Base-by-base conservation (phyloP, 2,329 filamentous ascomycete genomes). In the Cladobotryum mycophilum region DNA sequence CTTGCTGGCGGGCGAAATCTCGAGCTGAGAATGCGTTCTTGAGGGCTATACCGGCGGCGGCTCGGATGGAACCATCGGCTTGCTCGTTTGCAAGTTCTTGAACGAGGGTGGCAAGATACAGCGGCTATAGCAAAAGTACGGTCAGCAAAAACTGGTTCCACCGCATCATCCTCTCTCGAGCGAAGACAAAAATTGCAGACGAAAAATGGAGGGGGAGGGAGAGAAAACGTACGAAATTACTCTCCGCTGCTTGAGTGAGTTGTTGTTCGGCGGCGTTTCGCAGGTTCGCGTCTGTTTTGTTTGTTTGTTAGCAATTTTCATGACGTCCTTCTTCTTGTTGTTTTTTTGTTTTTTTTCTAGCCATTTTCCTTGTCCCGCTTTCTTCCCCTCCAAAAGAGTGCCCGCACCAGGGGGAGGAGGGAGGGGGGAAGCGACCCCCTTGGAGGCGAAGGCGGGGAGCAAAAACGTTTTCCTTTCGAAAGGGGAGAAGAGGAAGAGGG, bases 1-100 rank as follows among this genome's bases (percentile, higher is more conserved):
- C 88, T 66, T 88, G 86, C 73, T 96, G 84, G 66, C 90, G 86
- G 64, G 83, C 76, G 65, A 85, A 85, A 72, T 99, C 93, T 78
- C 93, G 87, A 65, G 91, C 88, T 66, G 89, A 89, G 76, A 99
- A 97, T 64, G 93, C 88, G 79, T 99, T 99, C 76, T 99, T 99
- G 66, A 99, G 79, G 61, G 93, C 92, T 62, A 99, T 82, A 82
- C 91, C 93, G 63, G 93, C 93, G 61, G 93, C 92, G 61, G 89
- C 87, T 79, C 93, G 87, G 67, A 96, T 93, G 67, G 89, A 82
- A 58, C 87, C 81, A 66, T 88, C 79, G 59, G 87, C 85, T 61
- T 82, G 80, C 66, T 97, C 92, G 73, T 96, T 96, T 67, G 91
- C 90, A 65, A 99, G 84, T 73, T 95, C 89, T 73, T 89, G 86